Evolutionary conservation across 2,329 filamentous ascomycete genomes (phyloP), one percentile per base, ranked within the genome.

Genomic region (Waltergamsia citrina): DNA sequence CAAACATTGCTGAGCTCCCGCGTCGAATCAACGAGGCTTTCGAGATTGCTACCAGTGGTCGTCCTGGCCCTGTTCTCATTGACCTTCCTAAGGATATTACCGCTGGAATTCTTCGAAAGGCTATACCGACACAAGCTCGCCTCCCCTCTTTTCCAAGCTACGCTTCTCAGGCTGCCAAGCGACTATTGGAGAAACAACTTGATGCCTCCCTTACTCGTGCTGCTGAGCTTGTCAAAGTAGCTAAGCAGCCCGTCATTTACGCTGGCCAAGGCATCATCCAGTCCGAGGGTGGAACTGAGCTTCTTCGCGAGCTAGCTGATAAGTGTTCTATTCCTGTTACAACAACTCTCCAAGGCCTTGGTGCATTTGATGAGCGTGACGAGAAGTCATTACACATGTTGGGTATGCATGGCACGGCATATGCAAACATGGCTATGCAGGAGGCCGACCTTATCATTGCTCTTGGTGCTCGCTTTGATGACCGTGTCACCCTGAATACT

Each of bases 381-480:
- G 78, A 86, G 45, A 95, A 94, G 73, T 83, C 88, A 29, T 72
- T 96, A 33, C 88, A 96, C 65, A 98, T 98, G 92, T 78, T 96
- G 20, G 92, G 92, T 43, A 96, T 96, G 92, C 90, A 96, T 67
- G 92, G 92, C 40, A 83, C 88, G 7, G 88, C 87, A 7, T 98
- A 94, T 52, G 92, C 92, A 56, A 98, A 98, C 68, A 86, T 95
- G 82, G 78, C 92, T 12, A 95, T 98, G 68, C 90, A 98, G 62
- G 84, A 94, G 57, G 85, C 92, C 11, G 92, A 98, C 62, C 69
- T 98, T 42, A 92, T 98, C 58, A 85, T 98, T 50, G 90, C 90
- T 34, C 76, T 98, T 15, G 92, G 92, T 48, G 86, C 79, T 32
- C 85, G 90, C 38, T 96, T 98, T 53, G 92, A 98, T 53, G 92